A percentile compares a stretch with the other conserved stretches of the same genome.
These are phyloP conservation scores for Colletotrichum tamarilloi DNA, from an alignment of 2,329 filamentous ascomycete genomes.

Conservation along the genomic window DNA sequence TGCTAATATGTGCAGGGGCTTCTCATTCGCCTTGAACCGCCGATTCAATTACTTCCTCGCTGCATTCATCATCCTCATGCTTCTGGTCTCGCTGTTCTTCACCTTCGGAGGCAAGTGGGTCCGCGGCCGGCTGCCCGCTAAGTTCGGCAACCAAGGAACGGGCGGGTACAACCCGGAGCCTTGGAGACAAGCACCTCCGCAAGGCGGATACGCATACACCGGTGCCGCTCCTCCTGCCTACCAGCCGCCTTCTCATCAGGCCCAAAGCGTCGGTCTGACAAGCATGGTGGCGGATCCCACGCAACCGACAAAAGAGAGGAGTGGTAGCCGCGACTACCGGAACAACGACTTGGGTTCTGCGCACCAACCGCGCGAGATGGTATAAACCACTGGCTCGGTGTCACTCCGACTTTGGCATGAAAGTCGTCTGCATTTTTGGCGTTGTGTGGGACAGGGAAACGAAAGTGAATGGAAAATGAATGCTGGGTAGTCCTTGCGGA, in stretches of 20 bases:
- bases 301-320: conserved; percentile 27
- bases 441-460: background rate
- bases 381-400: background rate
- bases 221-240: conserved; percentile 25
- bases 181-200: conserved; percentile 27
- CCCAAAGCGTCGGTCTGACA: conserved; percentile 31
- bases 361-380: conserved; percentile 34
- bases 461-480: background rate
- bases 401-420: background rate
- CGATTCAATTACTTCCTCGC: conserved; percentile 60
- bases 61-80: conserved; percentile 54
- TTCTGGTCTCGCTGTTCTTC: conserved; percentile 50
- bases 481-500: background rate
- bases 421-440: background rate
- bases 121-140: conserved; percentile 19
- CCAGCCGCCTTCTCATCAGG: conserved; percentile 27
- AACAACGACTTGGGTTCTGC: conserved; percentile 31
- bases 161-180: conserved; percentile 35
- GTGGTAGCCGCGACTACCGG: conserved; percentile 30
- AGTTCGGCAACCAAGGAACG: conserved; percentile 20
- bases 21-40: conserved; percentile 64
- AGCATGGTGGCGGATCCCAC: conserved; percentile 29
- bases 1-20: conserved; percentile 56
- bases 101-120: conserved; percentile 45
- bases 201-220: conserved; percentile 24